These are phyloP conservation scores for Oxytropis ochrocephala DNA, from an alignment of 306 rosid species.

Conservation along the genomic window DNA sequence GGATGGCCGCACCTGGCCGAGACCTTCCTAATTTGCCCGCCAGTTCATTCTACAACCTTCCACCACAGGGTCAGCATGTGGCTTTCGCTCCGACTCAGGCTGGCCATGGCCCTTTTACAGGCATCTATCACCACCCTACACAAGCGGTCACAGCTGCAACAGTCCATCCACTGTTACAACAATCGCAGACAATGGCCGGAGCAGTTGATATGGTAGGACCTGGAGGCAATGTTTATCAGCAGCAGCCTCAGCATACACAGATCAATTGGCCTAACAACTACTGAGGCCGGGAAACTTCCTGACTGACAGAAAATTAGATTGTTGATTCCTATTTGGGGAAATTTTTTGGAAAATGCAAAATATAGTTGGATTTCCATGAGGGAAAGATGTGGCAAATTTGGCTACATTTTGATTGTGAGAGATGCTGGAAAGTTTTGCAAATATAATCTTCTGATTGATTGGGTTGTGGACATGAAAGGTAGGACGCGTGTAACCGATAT, in stretches of 20 bases:
- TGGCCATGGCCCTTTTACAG: slow-evolving; percentile 73
- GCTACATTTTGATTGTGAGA: slow-evolving; percentile 44
- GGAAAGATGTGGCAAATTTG: slow-evolving; percentile 42
- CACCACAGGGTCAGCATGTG: slow-evolving; percentile 82
- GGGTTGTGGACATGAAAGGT: slow-evolving; percentile 74
- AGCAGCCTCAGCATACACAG: slow-evolving; percentile 85
- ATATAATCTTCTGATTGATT: slow-evolving; percentile 65
- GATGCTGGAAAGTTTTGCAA: slow-evolving; percentile 43
- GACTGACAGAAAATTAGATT: slow-evolving; percentile 35
- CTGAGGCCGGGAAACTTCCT: slow-evolving; percentile 31
- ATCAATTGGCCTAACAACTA: slow-evolving; percentile 94
- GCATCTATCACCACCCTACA: slow-evolving; percentile 92
- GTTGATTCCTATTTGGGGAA: slow-evolving; percentile 35
- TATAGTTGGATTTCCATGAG: slow-evolving; percentile 46
- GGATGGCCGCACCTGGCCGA: slow-evolving; percentile 94
- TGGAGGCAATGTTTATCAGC: slow-evolving; percentile 88
- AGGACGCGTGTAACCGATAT: slow-evolving; percentile 71
- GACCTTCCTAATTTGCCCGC: slow-evolving; percentile 70
- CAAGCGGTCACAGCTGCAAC: slow-evolving; percentile 76
- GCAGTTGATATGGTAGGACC: slow-evolving; percentile 93
- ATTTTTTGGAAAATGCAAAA: slow-evolving; percentile 41
- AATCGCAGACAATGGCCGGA: slow-evolving; percentile 91
- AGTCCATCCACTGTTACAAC: slow-evolving; percentile 91
- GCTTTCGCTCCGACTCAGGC: slow-evolving; percentile 85
- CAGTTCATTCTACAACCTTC: slow-evolving; percentile 85